Evolutionary conservation across 2,329 filamentous ascomycete genomes (phyloP).

Genomic region (Mariannaea elegans): DNA sequence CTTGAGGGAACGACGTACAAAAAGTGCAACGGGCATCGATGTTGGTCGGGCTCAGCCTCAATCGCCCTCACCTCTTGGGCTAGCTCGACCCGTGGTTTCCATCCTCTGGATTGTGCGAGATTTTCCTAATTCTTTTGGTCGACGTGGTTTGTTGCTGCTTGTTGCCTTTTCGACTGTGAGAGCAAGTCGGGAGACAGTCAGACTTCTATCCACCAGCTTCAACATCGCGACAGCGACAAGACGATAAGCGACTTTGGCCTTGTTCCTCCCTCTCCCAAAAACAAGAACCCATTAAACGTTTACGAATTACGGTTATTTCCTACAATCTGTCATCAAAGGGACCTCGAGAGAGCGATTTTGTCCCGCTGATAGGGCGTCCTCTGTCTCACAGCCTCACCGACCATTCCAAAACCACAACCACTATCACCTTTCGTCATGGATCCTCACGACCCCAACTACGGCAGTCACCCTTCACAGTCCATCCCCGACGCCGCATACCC

Average conservation of each 20-base stretch:
- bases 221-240: not conserved
- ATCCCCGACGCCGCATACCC: constrained; percentile 45
- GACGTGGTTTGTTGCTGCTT: not conserved
- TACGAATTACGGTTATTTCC: too few relatives aligned
- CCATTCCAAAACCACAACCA: not conserved
- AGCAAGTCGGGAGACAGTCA: not conserved
- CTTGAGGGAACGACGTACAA: not conserved
- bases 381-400: not conserved
- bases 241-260: too few relatives aligned
- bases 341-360: too few relatives aligned
- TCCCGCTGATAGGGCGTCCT: too few relatives aligned
- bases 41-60: not conserved
- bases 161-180: not conserved
- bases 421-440: constrained; percentile 26
- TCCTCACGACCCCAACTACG: constrained; percentile 23
- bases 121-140: not conserved
- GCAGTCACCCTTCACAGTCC: constrained; percentile 41
- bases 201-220: not conserved
- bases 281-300: too few relatives aligned
- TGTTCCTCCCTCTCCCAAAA: too few relatives aligned
- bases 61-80: not conserved
- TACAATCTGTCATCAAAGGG: too few relatives aligned
- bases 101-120: too few relatives aligned
- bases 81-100: not conserved
- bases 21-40: not conserved